Base-by-base conservation (phyloP, 1,284 basidiomycete species). In the Melampsora larici-populina region DNA sequence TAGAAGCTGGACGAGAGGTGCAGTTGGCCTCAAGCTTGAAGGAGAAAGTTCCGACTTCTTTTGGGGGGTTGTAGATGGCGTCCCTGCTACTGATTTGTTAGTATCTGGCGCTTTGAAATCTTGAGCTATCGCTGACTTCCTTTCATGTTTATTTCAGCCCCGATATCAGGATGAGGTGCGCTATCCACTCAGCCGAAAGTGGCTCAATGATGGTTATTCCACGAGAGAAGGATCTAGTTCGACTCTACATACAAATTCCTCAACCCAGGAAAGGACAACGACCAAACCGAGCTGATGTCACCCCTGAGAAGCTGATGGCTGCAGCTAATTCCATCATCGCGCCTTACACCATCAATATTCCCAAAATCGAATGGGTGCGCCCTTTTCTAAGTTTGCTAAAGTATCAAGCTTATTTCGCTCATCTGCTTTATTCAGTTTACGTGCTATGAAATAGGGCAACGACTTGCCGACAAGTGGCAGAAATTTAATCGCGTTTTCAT, bases 1-100 rank as follows among this genome's bases (percentile, higher is more conserved):
- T 0, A 91, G 92, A 84, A 92, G 90, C 2, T 93, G 91, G 91
- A 90, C 92, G 7, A 87, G 91, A 40, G 89, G 89, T 79, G 81
- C 85, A 1, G 84, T 92, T n/a, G 87, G 87, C 2, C 89, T 92
- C 63, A 82, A 86, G 2, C 90, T 92, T 89, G 88, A 91, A 79
- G 92, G 92, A 24, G 90, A 92, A 63, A 78, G 76, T 66, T 62
- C 48, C 11, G 63, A 78, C 62, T 78, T 71, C 40, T 78, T 78
- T 46, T 78, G 76, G 76, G 76, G 76, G 58, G 76, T 78, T 48
- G 40, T 78, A 24, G 76, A 78, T 71, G 76, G 76, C 6, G 43
- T 78, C 24, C 68, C 69, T 48, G 49, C 70, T 29, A 78, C 76
- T 26, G 69, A 78, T 49, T 78, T 78, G 76, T 78, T 29, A 78